These are phyloP conservation scores for Nicotiana undulata DNA, from an alignment of 257 asterid genomes.

Conservation along the genomic window DNA sequence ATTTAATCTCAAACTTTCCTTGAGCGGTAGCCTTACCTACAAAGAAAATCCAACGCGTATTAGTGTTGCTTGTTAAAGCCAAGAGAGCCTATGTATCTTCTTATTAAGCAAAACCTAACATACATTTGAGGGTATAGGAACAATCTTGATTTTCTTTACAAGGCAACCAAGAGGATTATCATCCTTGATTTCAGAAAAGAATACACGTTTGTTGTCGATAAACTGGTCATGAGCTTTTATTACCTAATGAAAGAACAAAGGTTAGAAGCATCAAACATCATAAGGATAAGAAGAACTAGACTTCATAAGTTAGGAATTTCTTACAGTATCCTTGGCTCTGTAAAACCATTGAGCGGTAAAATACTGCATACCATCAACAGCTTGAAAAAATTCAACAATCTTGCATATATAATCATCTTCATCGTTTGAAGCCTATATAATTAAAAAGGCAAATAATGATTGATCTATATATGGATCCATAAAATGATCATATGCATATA, in stretches of 20 bases:
- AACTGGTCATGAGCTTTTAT: constrained; percentile 29
- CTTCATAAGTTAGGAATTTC: not conserved
- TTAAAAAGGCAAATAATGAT: not conserved
- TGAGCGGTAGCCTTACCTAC: constrained; percentile 24
- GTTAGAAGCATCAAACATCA: not conserved
- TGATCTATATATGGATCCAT: not conserved
- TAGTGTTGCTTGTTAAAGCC: not conserved
- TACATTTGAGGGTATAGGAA: constrained; percentile 37
- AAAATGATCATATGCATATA: not conserved
- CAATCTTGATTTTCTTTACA: constrained; percentile 31
- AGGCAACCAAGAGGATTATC: constrained; percentile 65
- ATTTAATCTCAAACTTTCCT: constrained; percentile 8
- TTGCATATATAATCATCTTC: constrained; percentile 46
- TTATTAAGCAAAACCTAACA: not conserved
- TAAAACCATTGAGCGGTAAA: constrained; percentile 77
- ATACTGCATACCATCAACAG: constrained; percentile 30
- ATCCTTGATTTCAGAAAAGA: constrained; percentile 64
- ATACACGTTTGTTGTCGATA: constrained; percentile 38
- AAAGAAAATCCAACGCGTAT: not conserved
- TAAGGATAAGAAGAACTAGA: not conserved
- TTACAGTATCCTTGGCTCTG: constrained; percentile 68
- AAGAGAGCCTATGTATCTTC: not conserved
- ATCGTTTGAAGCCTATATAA: constrained; percentile 41
- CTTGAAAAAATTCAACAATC: constrained; percentile 62
- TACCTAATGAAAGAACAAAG: constrained; percentile 30